Base-by-base conservation (phyloP, 2,329 filamentous ascomycete species). In the Fusarium proliferatum region DNA sequence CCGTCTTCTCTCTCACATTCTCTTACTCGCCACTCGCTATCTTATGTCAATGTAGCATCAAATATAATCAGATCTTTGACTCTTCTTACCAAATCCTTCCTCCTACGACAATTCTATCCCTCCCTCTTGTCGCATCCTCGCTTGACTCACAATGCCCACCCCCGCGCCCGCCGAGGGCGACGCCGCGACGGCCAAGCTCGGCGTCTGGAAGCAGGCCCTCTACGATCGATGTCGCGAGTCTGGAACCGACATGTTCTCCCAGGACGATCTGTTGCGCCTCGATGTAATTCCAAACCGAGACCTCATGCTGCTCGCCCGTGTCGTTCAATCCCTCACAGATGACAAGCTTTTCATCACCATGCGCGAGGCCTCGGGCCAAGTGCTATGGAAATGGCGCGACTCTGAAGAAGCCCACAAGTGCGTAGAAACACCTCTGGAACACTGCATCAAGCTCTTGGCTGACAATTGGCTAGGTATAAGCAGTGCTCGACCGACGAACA, bases 401-500 rank as follows among this genome's bases (percentile, higher is more conserved):
- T 82, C 84, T 46, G 88, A 88, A 51, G 90, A 92, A 75, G 90
- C 90, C 6, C 86, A 87, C 75, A 91, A 91, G 89, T 92, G 82
- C 67, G 83, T 80, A 43, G 36, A 41, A 23, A 52, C 9, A 16
- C 11, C 9, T 23, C 8, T 11, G 15, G 12, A 19, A n/a, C 16
- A 38, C 9, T 62, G 9, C 12, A n/a, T 43, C 13, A 41, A 43
- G 23, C 23, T 17, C 39, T 19, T 55, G 23, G 28, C 75, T 78
- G 61, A 78, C 62, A 45, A 52, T 57, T 68, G 49, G 41, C 11
- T 71, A 91, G 89, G 76, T 91, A 90, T 81, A 88, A 88, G 73
- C 85, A 85, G 68, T 88, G 90, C 71, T 83, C 85, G 52, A 89
- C 90, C 68, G 90, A 96, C 78, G 96, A 98, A 76, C 89, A 92